Percentiles rank a stretch among this genome's conserved stretches.
Evolutionary conservation across 1,284 basidiomycete genomes (phyloP).

Genomic region (Stereum hirsutum): DNA sequence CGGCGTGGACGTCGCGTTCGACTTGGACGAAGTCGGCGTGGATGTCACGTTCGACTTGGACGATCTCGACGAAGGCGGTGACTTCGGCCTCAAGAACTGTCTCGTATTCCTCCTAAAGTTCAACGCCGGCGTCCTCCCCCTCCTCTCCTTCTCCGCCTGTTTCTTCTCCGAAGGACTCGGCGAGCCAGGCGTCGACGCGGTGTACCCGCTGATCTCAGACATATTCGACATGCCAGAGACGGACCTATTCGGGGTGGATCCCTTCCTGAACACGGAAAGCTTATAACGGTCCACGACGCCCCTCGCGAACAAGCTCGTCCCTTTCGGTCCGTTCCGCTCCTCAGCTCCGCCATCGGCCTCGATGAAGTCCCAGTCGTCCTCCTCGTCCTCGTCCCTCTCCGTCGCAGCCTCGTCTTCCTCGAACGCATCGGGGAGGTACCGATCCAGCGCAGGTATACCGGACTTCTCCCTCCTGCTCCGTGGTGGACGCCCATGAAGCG

Average conservation of each 20-base stretch:
- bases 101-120: slow-evolving; percentile 64
- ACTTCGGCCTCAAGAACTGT: slow-evolving; percentile 62
- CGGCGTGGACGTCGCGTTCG: slow-evolving; percentile 28
- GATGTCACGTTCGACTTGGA: slow-evolving; percentile 10
- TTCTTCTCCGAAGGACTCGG: slow-evolving; percentile 45
- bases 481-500: neutral
- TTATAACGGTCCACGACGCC: slow-evolving; percentile 78
- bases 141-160: slow-evolving; percentile 41
- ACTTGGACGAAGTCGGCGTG: slow-evolving; percentile 41
- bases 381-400: slow-evolving; percentile 52
- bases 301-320: slow-evolving; percentile 70
- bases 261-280: slow-evolving; percentile 75
- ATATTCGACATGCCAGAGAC: slow-evolving; percentile 49
- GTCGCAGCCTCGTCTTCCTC: slow-evolving; percentile 46
- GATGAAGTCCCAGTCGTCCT: slow-evolving; percentile 84
- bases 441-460: slow-evolving; percentile 67
- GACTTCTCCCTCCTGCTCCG: slow-evolving; percentile 58
- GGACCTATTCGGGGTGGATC: slow-evolving; percentile 46
- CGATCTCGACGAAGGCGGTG: slow-evolving; percentile 50
- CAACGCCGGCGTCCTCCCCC: slow-evolving; percentile 55
- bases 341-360: slow-evolving; percentile 54
- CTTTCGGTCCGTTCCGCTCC: slow-evolving; percentile 69
- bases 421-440: slow-evolving; percentile 46
- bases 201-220: slow-evolving; percentile 29
- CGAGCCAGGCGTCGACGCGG: slow-evolving; percentile 27